phyloP scores from a whole-genome alignment of 352 stramenopile genomes.

The Globisporangium polare region DNA sequence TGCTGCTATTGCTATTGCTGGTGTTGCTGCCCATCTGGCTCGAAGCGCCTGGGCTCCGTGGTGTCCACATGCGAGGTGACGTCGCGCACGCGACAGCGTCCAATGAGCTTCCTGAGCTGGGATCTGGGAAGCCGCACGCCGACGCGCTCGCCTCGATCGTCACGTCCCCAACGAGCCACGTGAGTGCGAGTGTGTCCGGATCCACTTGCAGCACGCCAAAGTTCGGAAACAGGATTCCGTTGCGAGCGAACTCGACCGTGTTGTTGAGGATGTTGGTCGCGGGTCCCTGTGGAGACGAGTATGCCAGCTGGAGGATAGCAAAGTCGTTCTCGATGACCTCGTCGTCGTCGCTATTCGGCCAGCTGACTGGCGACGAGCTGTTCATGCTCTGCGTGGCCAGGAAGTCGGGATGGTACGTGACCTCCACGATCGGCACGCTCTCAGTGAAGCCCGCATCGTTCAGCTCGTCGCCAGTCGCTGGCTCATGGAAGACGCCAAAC shows the following conservation, averaged over 20 bases:
- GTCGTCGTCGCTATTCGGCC: background rate
- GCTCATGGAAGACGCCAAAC: background rate
- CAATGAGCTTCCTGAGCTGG: background rate
- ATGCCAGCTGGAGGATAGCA: background rate
- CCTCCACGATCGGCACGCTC: background rate
- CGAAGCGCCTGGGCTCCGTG: no score
- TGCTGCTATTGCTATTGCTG: no score
- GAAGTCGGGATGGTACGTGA: background rate
- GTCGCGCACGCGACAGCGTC: background rate
- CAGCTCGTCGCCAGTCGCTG: no score
- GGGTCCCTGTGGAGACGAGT: background rate
- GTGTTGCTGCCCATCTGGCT: background rate
- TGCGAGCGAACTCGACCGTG: background rate
- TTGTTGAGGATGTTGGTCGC: background rate
- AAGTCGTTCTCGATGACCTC: background rate
- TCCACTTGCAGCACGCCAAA: background rate
- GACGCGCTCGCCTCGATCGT: background rate
- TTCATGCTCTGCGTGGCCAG: background rate
- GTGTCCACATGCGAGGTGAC: background rate
- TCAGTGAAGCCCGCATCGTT: no score
- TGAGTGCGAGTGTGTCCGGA: background rate
- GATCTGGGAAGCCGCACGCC: background rate
- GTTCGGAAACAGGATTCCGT: background rate
- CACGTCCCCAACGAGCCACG: background rate
- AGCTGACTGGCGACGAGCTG: background rate